These are phyloP conservation scores for Scutellaria barbata DNA, from an alignment of 257 asterid species.

Conservation along the genomic window DNA sequence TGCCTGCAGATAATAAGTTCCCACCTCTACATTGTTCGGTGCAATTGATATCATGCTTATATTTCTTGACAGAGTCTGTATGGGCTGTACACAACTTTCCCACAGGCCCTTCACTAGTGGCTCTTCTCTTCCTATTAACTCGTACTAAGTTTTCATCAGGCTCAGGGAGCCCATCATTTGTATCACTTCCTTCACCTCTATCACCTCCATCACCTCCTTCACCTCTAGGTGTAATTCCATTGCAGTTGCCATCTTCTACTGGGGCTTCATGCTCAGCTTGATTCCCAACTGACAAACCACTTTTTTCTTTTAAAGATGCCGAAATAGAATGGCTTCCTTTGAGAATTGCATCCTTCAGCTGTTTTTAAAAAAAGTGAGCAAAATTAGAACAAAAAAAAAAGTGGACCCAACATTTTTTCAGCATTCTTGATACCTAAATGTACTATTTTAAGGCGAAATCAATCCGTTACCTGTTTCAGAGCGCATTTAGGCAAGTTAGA, in stretches of 20 bases:
- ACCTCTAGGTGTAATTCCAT: slow-evolving; percentile 21
- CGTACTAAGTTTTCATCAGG: slow-evolving; percentile 33
- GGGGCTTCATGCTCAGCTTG: slow-evolving; percentile 35
- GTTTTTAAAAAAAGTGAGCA: slow-evolving; percentile 23
- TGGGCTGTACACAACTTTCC: slow-evolving; percentile 34
- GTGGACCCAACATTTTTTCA: not conserved
- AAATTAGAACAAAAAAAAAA: slow-evolving; percentile 33
- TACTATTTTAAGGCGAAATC: not conserved
- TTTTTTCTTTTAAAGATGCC: slow-evolving; percentile 56
- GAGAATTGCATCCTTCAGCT: slow-evolving; percentile 63
- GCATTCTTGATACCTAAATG: slow-evolving; percentile 9
- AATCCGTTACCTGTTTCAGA: slow-evolving; percentile 46
- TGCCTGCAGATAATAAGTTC: slow-evolving; percentile 14
- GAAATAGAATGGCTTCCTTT: slow-evolving; percentile 48
- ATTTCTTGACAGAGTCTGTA: slow-evolving; percentile 30
- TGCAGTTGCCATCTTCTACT: slow-evolving; percentile 30
- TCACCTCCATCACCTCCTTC: slow-evolving; percentile 33
- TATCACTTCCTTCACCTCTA: slow-evolving; percentile 27
- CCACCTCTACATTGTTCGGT: slow-evolving; percentile 24
- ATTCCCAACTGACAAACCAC: slow-evolving; percentile 51
- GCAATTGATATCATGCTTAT: slow-evolving; percentile 20
- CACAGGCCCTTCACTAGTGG: slow-evolving; percentile 35
- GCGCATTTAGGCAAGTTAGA: slow-evolving; percentile 37
- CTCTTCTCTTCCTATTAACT: slow-evolving; percentile 41
- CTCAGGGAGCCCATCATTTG: slow-evolving; percentile 29